Percentiles rank a stretch among this genome's conserved stretches.
Conservation (phyloP, 1,284 basidiomycete species). For the Calocybe gambosa region DNA sequence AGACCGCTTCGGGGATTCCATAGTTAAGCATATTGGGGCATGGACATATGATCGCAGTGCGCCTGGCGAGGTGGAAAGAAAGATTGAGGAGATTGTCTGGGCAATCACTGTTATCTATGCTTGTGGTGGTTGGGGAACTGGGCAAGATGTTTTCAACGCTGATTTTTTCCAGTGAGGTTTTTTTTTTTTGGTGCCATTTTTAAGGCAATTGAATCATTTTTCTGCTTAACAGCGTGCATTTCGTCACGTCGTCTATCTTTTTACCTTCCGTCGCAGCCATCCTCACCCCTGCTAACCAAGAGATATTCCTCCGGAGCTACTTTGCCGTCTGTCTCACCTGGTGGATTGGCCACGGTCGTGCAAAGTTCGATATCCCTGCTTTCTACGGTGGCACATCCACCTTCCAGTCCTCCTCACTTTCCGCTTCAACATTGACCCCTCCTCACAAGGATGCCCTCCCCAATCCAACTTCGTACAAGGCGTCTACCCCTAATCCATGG, state of each 20-base stretch:
- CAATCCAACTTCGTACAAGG: conserved; percentile 21
- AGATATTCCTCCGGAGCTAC: conserved; percentile 36
- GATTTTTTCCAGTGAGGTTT: conserved; percentile 49
- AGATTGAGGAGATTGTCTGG: conserved; percentile 45
- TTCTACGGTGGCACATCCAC: conserved; percentile 31
- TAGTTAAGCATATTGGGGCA: conserved; percentile 36
- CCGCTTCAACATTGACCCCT: conserved; percentile 17
- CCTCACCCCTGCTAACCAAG: conserved; percentile 31
- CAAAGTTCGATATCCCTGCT: conserved; percentile 30
- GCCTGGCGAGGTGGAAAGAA: conserved; percentile 31
- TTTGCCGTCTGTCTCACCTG: conserved; percentile 30
- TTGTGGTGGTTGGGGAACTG: conserved; percentile 32
- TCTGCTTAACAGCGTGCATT: neutral
- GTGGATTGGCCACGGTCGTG: conserved; percentile 37
- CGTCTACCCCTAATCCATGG: conserved; percentile 46
- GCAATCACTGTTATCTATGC: conserved; percentile 37
- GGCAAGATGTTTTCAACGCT: conserved; percentile 29
- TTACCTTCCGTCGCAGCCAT: conserved; percentile 34
- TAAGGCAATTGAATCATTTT: neutral
- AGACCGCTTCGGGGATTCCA: conserved; percentile 25
- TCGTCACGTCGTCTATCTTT: conserved; percentile 31
- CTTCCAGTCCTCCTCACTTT: conserved; percentile 25
- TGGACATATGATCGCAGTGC: conserved; percentile 35
- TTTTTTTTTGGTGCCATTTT: conserved; percentile 4
- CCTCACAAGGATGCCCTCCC: conserved; percentile 30